These are phyloP conservation scores for Sesbania bispinosa DNA, from an alignment of 306 rosid genomes.

Conservation along the genomic window DNA sequence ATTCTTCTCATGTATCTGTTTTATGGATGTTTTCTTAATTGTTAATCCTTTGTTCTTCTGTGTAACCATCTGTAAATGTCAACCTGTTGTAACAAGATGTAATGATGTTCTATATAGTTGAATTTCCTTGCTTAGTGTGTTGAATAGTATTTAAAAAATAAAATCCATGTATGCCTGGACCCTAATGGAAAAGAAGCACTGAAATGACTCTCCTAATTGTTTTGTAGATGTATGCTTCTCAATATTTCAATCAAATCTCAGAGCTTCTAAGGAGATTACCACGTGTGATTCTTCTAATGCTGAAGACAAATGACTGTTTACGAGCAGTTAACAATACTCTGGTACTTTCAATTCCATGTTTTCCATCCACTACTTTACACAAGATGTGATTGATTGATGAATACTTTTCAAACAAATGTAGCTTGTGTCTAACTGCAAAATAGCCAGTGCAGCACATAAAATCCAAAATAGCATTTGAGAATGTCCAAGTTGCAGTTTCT, in stretches of 20 bases:
- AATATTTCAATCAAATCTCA: constrained; percentile 82
- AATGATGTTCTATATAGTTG: neutral
- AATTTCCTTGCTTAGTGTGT: constrained; percentile 9
- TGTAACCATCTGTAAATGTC: too few relatives aligned
- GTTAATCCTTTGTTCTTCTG: too few relatives aligned
- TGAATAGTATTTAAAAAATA: neutral
- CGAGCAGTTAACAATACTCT: constrained; percentile 80
- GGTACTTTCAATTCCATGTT: constrained; percentile 49
- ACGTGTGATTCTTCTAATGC: constrained; percentile 87
- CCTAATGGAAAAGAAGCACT: constrained; percentile 8
- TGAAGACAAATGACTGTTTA: constrained; percentile 97
- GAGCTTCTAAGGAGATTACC: constrained; percentile 94
- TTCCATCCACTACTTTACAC: constrained; percentile 19
- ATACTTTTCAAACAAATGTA: constrained; percentile 20
- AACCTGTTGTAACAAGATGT: neutral
- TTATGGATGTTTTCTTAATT: constrained; percentile 18
- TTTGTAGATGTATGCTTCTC: constrained; percentile 90
- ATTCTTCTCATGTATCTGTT: constrained; percentile 1
- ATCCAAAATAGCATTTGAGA: neutral
- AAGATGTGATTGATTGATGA: constrained; percentile 8
- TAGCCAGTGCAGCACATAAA: neutral
- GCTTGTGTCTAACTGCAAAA: constrained; percentile 11
- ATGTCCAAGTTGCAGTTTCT: neutral
- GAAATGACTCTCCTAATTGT: constrained; percentile 27
- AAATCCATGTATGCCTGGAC: neutral